Percentiles rank a stretch among this genome's conserved stretches.
These are phyloP conservation scores for Solanum rostratum DNA, from an alignment of 257 asterid species.

Conservation along the genomic window DNA sequence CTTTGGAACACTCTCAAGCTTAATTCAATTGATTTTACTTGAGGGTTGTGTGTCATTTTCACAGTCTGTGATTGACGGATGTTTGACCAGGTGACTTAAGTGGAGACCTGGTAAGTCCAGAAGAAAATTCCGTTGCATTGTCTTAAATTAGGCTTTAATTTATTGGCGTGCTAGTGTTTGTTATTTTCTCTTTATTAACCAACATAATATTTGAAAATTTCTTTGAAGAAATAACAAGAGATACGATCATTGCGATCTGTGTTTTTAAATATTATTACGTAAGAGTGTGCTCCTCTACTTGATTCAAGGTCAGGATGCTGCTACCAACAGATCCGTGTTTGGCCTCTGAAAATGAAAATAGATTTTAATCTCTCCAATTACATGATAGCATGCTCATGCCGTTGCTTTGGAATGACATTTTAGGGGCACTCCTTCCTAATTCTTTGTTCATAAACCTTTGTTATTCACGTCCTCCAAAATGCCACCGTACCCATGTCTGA, in stretches of 20 bases:
- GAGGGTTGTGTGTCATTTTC: too few relatives aligned
- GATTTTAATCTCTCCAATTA: neutral
- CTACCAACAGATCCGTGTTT: neutral
- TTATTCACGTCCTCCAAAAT: neutral
- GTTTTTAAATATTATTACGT: neutral
- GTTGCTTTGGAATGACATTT: neutral
- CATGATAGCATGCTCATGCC: neutral
- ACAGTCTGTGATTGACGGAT: too few relatives aligned
- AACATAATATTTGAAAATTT: neutral
- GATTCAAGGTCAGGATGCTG: neutral
- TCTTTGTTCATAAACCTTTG: neutral
- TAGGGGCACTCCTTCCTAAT: neutral
- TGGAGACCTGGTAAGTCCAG: too few relatives aligned
- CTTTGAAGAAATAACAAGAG: neutral
- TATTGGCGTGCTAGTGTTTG: neutral
- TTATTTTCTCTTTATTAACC: neutral
- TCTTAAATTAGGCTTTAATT: neutral
- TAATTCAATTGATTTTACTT: too few relatives aligned
- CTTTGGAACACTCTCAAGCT: neutral
- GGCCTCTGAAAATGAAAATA: neutral
- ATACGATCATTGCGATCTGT: neutral
- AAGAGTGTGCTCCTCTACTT: neutral
- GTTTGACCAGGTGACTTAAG: too few relatives aligned
- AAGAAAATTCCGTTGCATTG: too few relatives aligned
- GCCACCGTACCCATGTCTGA: neutral